A percentile compares a stretch with the other conserved stretches of the same genome.
Conservation (phyloP, 768 basidiomycete genomes). For the Amylocystis lapponica region DNA sequence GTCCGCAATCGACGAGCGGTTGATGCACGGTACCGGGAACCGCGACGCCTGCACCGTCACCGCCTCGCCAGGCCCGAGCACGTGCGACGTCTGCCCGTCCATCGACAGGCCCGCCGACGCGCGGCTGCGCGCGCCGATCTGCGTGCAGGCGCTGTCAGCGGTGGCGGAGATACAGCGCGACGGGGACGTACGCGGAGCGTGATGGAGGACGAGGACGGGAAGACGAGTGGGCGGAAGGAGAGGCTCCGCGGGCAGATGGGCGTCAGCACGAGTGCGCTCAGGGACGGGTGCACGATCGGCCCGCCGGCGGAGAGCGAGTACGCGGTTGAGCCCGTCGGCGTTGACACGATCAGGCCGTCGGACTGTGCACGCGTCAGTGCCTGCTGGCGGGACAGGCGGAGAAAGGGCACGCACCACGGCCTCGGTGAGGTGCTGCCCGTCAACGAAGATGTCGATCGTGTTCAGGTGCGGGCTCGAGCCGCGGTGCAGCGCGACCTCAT, state of each 20-base stretch:
- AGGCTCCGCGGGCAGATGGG: conserved; percentile 95
- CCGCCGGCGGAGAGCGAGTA: conserved; percentile 95
- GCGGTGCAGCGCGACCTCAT: conserved; percentile 89
- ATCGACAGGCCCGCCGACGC: conserved; percentile 88
- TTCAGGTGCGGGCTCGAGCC: conserved; percentile 89
- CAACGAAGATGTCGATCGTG: conserved; percentile 90
- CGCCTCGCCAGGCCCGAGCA: conserved; percentile 79
- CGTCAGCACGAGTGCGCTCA: conserved; percentile 85
- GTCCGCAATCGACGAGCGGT: conserved; percentile 71
- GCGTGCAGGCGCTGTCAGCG: conserved; percentile 1
- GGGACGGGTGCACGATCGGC: conserved; percentile 90
- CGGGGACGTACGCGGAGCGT: conserved; percentile 55
- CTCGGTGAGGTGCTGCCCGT: conserved; percentile 93
- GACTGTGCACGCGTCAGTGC: conserved; percentile 44
- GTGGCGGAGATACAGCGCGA: not conserved
- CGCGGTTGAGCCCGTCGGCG: conserved; percentile 94
- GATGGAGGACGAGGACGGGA: conserved; percentile 75
- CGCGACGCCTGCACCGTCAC: conserved; percentile 81
- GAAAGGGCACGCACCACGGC: conserved; percentile 67
- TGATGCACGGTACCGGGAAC: conserved; percentile 91
- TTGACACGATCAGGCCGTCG: conserved; percentile 90
- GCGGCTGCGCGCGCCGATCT: conserved; percentile 84
- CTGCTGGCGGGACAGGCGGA: not conserved
- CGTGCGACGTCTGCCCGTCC: conserved; percentile 84
- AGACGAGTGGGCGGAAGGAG: conserved; percentile 87